Evolutionary conservation across 345 rosid species (phyloP).

Genomic region (Eucalyptus pumila): DNA sequence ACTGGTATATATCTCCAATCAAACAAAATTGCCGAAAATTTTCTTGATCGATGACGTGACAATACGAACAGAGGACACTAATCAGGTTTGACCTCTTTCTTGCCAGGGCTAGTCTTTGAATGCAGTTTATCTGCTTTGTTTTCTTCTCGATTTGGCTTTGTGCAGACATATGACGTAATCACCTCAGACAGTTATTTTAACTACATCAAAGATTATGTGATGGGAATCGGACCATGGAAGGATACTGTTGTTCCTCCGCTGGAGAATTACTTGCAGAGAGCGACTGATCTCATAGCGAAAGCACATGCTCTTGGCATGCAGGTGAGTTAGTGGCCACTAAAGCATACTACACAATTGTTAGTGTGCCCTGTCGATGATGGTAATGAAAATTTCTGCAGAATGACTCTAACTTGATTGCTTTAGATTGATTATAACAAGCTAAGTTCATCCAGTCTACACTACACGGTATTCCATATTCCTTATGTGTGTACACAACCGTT

Average conservation of each 20-base stretch:
- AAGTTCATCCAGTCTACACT: not conserved
- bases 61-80: constrained; percentile 25
- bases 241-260: constrained; percentile 21
- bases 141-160: not conserved
- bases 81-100: constrained; percentile 12
- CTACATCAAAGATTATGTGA: constrained; percentile 22
- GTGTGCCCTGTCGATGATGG: not conserved
- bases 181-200: constrained; percentile 24
- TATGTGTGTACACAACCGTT: not conserved
- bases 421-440: not conserved
- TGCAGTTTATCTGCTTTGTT: not conserved
- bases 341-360: not conserved
- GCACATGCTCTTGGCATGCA: constrained; percentile 28
- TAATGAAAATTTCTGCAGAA: not conserved
- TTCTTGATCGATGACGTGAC: constrained; percentile 20
- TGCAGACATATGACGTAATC: constrained; percentile 27
- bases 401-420: not conserved
- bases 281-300: constrained; percentile 28
- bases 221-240: constrained; percentile 39
- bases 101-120: not conserved
- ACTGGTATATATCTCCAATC: constrained; percentile 16
- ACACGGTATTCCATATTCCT: not conserved
- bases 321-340: not conserved
- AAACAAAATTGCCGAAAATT: constrained; percentile 19
- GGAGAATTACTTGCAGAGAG: constrained; percentile 9